Base-by-base conservation (phyloP, 2,329 filamentous ascomycete species). In the Aschersonia sp. region DNA sequence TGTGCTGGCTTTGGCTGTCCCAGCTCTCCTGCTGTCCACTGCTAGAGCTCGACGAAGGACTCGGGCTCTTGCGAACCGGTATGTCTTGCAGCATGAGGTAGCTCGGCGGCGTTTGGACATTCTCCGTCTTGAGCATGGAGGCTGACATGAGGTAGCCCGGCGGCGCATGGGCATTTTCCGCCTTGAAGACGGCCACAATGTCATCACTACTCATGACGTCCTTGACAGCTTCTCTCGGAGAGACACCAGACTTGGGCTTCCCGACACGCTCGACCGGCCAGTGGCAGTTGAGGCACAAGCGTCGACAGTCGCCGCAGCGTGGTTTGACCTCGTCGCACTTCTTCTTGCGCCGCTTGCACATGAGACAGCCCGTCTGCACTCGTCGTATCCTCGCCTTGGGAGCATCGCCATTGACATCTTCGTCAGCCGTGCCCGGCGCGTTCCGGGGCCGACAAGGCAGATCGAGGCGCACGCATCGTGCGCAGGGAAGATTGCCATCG, bases 291-390 rank as follows among this genome's bases (percentile, higher is more conserved):
- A 63, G 60, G 42, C 61, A 63, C 10, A 63, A 48, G 9, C 61
- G 56, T n/a, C 57, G 55, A 46, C 65, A 69, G 46, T 65, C 61
- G 32, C 60, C 59, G 51, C 68, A 71, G 42, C 61, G 60, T 2
- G 68, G 68, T 51, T 68, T 69, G 7, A 54, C 56, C 56, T 72
- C 69, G 50, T 71, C 68, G 55, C 68, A 72, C 55, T 71, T 71
- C 61, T 71, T 71, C 59, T 71, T 70, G 43, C 68, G 64, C 30
- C 60, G 60, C 53, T 69, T 67, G 56, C 68, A 71, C 52, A 67
- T 70, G 46, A 68, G 52, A 53, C 68, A 71, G 9, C 68, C 68
- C 32, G 62, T 64, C 54, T 64, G 61, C 4, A 63, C 61, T 32
- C 61, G 55, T 5, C 59, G 54, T 40, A 63, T 64, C 40, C 57